Conservation (phyloP, 805 yeast species). For the Lipomyces spencermartinsiae region DNA sequence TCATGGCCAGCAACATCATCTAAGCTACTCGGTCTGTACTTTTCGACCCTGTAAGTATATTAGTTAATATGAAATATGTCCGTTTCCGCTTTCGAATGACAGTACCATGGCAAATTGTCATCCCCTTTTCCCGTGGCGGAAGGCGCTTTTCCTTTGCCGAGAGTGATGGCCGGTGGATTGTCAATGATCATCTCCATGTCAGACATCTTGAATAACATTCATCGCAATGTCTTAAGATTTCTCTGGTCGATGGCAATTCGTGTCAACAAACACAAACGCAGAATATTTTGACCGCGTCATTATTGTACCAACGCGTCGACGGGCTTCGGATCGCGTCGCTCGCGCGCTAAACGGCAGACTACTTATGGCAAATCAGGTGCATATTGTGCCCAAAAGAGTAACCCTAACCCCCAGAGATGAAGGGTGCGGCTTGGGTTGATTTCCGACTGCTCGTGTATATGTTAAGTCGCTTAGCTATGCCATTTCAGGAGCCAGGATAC, state of each 20-base stretch:
- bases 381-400: not conserved
- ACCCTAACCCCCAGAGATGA: not conserved
- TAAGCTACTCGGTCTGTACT: constrained; percentile 83
- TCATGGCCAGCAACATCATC: constrained; percentile 93
- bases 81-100: not conserved
- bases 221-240: not conserved
- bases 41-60: constrained; percentile 70
- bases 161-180: constrained; percentile 2
- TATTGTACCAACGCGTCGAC: not conserved
- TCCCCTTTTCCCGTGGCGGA: constrained; percentile 14
- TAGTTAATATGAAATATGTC: not conserved
- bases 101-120: constrained; percentile 36
- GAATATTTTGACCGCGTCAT: too few species aligned
- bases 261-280: not conserved
- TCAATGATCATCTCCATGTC: constrained; percentile 16
- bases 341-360: not conserved
- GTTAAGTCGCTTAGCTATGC: not conserved
- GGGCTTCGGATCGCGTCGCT: not conserved
- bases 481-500: constrained; percentile 7
- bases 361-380: not conserved
- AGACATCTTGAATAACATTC: constrained; percentile 2
- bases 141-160: constrained; percentile 23
- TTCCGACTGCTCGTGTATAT: too few species aligned
- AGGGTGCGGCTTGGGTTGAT: too few species aligned
- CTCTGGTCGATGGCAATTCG: not conserved